Evolutionary conservation across 2,329 filamentous ascomycete species (phyloP).

Genomic region (Pseudogymnoascus sp.): DNA sequence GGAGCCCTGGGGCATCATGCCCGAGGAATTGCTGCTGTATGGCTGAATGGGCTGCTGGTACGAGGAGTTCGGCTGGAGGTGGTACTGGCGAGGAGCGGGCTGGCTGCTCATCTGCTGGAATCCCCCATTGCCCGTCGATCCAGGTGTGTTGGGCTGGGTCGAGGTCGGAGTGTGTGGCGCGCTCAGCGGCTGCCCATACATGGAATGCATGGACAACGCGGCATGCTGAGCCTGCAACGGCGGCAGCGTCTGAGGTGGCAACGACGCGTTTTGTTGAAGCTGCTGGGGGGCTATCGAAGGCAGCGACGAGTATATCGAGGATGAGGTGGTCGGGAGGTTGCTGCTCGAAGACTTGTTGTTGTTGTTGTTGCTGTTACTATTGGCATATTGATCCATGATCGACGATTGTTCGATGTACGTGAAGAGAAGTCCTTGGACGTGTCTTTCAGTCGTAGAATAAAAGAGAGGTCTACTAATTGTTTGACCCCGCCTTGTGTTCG

Average conservation of each 20-base stretch:
- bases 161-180: conserved; percentile 51
- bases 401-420: not conserved
- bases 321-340: conserved; percentile 11
- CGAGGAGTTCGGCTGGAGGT: conserved; percentile 18
- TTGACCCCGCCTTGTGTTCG: conserved; percentile 7
- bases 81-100: conserved; percentile 18
- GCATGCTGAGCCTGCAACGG: conserved; percentile 46
- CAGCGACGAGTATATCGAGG: conserved; percentile 22
- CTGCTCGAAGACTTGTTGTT: conserved; percentile 12
- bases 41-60: conserved; percentile 24
- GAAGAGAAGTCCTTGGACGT: conserved; percentile 3
- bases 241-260: conserved; percentile 48
- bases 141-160: conserved; percentile 56
- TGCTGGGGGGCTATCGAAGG: conserved; percentile 30
- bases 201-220: conserved; percentile 42
- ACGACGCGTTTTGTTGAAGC: conserved; percentile 35
- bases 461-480: conserved; percentile 5
- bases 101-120: conserved; percentile 48
- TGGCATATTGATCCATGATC: conserved; percentile 11
- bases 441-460: not conserved
- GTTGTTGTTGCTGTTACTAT: conserved; percentile 3
- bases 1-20: conserved; percentile 61
- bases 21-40: conserved; percentile 46
- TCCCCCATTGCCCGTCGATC: conserved; percentile 43
- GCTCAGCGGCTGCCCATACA: conserved; percentile 50